These are phyloP conservation scores for Lippia alba DNA, from an alignment of 305 asterid species.

Conservation along the genomic window DNA sequence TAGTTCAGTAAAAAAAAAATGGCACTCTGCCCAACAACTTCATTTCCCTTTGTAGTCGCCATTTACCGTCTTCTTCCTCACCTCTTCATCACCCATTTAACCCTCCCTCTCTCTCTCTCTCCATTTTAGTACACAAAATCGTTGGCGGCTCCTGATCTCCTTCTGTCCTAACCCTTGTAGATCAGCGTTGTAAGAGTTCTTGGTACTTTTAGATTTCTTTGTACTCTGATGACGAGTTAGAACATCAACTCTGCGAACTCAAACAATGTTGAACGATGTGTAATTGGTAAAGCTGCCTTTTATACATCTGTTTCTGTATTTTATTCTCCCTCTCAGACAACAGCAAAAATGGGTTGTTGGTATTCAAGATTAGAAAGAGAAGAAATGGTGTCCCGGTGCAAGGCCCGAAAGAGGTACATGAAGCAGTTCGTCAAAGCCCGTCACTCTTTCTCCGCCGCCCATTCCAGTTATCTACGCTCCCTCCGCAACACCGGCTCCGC, in stretches of 20 bases:
- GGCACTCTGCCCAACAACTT: constrained; percentile 65
- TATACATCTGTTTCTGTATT: not conserved
- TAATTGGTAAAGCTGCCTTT: constrained; percentile 31
- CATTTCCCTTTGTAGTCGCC: constrained; percentile 33
- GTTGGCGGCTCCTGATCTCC: constrained; percentile 3
- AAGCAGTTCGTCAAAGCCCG: constrained; percentile 91
- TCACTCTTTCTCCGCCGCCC: constrained; percentile 86
- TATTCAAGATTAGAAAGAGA: constrained; percentile 80
- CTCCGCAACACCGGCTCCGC: constrained; percentile 83
- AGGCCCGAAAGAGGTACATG: constrained; percentile 85
- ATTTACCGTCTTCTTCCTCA: constrained; percentile 36
- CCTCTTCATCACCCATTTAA: constrained; percentile 6
- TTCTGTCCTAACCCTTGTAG: constrained; percentile 3
- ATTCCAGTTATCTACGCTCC: constrained; percentile 78
- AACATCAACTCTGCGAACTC: not conserved
- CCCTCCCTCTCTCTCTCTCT: constrained; percentile 15
- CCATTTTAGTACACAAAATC: constrained; percentile 18
- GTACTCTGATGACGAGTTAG: constrained; percentile 3
- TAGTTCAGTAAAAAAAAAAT: constrained; percentile 23
- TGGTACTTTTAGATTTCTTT: constrained; percentile 25
- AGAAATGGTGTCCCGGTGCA: constrained; percentile 93
- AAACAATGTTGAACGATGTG: constrained; percentile 7
- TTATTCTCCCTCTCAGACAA: constrained; percentile 17
- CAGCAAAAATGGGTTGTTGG: constrained; percentile 82
- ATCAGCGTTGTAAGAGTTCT: not conserved